These are phyloP conservation scores for Amylocarpus encephaloides DNA, from an alignment of 2,329 filamentous ascomycete species.

Conservation along the genomic window DNA sequence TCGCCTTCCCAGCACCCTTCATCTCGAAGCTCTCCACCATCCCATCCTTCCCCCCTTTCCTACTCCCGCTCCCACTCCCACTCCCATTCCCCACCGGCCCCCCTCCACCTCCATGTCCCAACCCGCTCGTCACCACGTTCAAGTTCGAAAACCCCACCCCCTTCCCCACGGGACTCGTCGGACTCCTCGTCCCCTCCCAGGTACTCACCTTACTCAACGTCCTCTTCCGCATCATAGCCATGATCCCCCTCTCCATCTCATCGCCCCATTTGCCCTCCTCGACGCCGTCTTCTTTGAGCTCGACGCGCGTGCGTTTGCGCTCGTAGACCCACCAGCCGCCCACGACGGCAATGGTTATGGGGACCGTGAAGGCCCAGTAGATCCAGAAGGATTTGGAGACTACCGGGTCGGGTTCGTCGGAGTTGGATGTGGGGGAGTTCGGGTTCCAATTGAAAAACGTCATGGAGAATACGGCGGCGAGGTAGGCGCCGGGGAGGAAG, in stretches of 20 bases:
- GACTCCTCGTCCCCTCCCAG: conserved; percentile 16
- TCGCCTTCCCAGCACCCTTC: background rate
- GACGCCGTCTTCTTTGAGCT: conserved; percentile 25
- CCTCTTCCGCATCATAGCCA: conserved; percentile 25
- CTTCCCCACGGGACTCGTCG: too few species aligned
- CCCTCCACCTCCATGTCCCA: too few species aligned
- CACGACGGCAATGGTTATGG: conserved; percentile 50
- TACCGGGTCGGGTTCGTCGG: too few species aligned
- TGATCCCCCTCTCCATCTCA: conserved; percentile 26
- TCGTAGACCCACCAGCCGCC: conserved; percentile 45
- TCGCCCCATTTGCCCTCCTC: conserved; percentile 22
- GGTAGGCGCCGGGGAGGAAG: conserved; percentile 56
- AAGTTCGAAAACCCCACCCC: too few species aligned
- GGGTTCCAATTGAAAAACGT: conserved; percentile 57
- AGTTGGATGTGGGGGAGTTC: conserved; percentile 33
- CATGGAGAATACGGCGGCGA: conserved; percentile 60
- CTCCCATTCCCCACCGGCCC: too few species aligned
- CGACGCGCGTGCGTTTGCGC: conserved; percentile 14
- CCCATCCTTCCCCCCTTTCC: too few species aligned
- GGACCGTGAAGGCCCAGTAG: conserved; percentile 56
- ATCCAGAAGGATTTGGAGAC: conserved; percentile 42
- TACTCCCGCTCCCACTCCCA: too few species aligned
- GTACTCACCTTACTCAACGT: conserved; percentile 27
- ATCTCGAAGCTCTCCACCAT: background rate
- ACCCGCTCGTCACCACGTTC: too few species aligned